Evolutionary conservation across 2,329 filamentous ascomycete genomes (phyloP).

Genomic region (Paracoccidioides brasiliensis): DNA sequence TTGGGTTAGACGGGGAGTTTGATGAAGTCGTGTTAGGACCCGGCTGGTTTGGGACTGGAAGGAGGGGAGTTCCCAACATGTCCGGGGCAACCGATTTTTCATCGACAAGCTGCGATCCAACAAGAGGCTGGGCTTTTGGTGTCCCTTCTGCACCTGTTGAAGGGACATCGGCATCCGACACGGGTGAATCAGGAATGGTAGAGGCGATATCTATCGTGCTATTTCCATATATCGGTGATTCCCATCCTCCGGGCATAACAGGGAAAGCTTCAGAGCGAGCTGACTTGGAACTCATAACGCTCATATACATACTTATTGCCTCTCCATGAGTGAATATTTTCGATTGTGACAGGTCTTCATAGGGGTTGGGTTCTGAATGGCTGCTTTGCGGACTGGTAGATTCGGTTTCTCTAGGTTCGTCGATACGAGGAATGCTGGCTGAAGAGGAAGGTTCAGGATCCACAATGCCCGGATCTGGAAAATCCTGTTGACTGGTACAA

Average conservation of each 20-base stretch:
- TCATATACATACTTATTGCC: conserved; percentile 41
- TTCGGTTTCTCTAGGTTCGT: background rate
- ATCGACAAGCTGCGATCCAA: conserved; percentile 9
- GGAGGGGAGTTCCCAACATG: conserved; percentile 6
- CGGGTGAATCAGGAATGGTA: background rate
- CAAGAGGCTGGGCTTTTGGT: conserved; percentile 18
- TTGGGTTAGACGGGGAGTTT: background rate
- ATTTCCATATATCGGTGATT: conserved; percentile 16
- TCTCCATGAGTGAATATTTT: conserved; percentile 37
- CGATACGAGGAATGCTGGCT: background rate
- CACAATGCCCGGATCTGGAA: background rate
- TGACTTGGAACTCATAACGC: conserved; percentile 40
- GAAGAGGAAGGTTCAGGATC: background rate
- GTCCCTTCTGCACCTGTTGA: conserved; percentile 13
- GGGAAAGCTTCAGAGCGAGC: conserved; percentile 16
- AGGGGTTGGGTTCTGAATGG: background rate
- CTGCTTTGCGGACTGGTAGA: background rate
- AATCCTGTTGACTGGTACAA: background rate
- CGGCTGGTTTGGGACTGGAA: background rate
- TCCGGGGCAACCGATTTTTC: conserved; percentile 4
- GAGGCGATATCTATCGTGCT: conserved; percentile 4
- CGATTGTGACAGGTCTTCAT: conserved; percentile 32
- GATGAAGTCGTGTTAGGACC: background rate
- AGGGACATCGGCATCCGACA: background rate
- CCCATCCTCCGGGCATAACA: conserved; percentile 33